Conservation (phyloP, 305 asterid genomes). For the Solanum chacoense region DNA sequence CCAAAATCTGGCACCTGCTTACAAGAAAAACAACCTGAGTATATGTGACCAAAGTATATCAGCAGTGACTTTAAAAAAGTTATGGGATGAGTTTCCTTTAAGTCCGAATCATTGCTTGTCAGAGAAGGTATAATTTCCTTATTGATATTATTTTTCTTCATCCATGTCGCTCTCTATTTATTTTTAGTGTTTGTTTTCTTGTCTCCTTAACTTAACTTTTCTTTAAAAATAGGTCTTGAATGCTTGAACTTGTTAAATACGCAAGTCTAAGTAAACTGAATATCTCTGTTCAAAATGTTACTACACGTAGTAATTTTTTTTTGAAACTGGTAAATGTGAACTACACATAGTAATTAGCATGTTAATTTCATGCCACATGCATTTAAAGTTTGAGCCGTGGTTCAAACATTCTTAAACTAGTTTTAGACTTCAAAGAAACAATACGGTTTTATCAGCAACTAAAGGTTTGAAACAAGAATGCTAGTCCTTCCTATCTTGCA, state of each 20-base stretch:
- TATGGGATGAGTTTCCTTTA: conserved; percentile 81
- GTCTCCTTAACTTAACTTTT: background rate
- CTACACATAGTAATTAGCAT: background rate
- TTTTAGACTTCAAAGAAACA: background rate
- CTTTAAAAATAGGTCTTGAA: background rate
- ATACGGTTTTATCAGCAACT: background rate
- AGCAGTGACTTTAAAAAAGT: conserved; percentile 40
- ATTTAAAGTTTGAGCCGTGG: background rate
- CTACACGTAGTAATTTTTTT: background rate
- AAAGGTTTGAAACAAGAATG: background rate
- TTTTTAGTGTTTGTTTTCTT: background rate
- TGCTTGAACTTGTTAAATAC: background rate
- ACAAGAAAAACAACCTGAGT: conserved; percentile 15
- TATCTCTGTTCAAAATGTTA: background rate
- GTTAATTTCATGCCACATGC: background rate
- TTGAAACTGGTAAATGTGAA: too few relatives aligned
- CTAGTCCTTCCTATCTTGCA: background rate
- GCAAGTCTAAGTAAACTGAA: background rate
- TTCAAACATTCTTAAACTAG: background rate
- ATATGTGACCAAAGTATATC: conserved; percentile 28
- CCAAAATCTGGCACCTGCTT: conserved; percentile 9
- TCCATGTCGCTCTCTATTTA: background rate
- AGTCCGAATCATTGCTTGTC: conserved; percentile 32
- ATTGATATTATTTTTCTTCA: background rate
- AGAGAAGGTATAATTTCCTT: conserved; percentile 39